Base-by-base conservation (phyloP, 2,329 filamentous ascomycete genomes). In the Arthrocladium fulminans region DNA sequence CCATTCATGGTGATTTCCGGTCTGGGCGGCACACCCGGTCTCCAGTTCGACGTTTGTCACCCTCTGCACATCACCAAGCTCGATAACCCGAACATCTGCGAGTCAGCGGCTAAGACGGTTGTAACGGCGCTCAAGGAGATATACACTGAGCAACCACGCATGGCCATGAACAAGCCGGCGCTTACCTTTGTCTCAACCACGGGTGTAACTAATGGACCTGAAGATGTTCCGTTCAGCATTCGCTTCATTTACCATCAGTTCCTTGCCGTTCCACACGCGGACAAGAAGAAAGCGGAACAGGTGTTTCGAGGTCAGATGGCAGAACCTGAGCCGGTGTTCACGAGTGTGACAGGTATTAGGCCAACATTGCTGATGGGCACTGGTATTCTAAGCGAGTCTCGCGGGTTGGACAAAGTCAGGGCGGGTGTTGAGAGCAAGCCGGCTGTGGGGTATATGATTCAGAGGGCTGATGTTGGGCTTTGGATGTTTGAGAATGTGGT, bases 1-100 rank as follows among this genome's bases (percentile, higher is more conserved):
- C 57, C 62, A 1, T 71, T 71, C 22, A 66, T 70, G 52, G 61
- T 64, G 7, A 70, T 78, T 48, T 67, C 63, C 24, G 74, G 74
- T 13, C 65, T 79, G 27, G 74, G 74, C 48, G 61, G 60, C 20
- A 34, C 34, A 1, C 51, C 53, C 2, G 40, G 15, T 7, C 55
- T 65, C 9, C 50, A 50, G 2, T 53, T 58, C 54, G 29, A 58
- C 46, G 50, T 59, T 57, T 42, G 35, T 10, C 49, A 51, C 13
- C 53, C 59, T n/a, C 50, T 63, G 40, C 53, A 61, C 1, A 52
- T 58, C 17, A 51, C 61, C 23, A 59, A 48, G 2, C 55, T 67
- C 23, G 63, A 66, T 17, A 62, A 67, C 48, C 61, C 61, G 3
- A 54, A 59, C 2, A 57, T 65, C 51, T 68, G 66, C 49, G 57